Base-by-base conservation (phyloP, 2,329 filamentous ascomycete species). In the Madurella fahalii region DNA sequence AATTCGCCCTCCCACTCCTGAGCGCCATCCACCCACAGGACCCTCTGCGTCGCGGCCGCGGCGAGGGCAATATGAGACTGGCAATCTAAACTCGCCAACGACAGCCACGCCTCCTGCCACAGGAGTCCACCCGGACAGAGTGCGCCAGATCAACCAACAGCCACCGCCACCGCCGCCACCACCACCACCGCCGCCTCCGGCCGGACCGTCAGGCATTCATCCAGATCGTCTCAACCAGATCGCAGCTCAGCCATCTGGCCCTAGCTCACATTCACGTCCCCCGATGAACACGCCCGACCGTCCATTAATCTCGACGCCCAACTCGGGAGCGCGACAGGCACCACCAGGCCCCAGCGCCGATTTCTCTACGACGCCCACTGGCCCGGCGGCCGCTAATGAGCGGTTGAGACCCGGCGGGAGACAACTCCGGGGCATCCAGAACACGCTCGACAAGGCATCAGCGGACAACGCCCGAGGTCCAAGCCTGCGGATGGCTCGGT, bases 341-440 rank as follows among this genome's bases (percentile, higher is more conserved):
- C 58, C 65, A 49, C 56, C 59, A 60, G 62, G 16, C 63, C 65
- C 53, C 68, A 18, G 66, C 68, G 32, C 69, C 45, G 55, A 58
- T 41, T 65, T 61, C 37, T 56, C 61, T 13, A 41, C 52, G 5
- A 62, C 63, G 7, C 67, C 66, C 4, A 67, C 67, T 3, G 67
- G 66, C 17, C 67, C 73, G 7, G 63, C 72, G 9, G 69, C 70
- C 25, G 60, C 64, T 9, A 73, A 58, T 39, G 63, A 77, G 30
- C 69, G 74, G 51, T 67, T 67, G 45, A 66, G 65, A 30, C 57
- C 61, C 9, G 63, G 77, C 31, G 72, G 76, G 16, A 71, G 82
- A 54, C 80, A 85, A 61, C 71, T 86, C 31, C 77, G 77, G 12
- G 78, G 79, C 44, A 85, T 86, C 56, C 83, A 84, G 61, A 82